These are phyloP conservation scores for Calophaca sinica DNA, from an alignment of 306 rosid genomes.

Conservation along the genomic window DNA sequence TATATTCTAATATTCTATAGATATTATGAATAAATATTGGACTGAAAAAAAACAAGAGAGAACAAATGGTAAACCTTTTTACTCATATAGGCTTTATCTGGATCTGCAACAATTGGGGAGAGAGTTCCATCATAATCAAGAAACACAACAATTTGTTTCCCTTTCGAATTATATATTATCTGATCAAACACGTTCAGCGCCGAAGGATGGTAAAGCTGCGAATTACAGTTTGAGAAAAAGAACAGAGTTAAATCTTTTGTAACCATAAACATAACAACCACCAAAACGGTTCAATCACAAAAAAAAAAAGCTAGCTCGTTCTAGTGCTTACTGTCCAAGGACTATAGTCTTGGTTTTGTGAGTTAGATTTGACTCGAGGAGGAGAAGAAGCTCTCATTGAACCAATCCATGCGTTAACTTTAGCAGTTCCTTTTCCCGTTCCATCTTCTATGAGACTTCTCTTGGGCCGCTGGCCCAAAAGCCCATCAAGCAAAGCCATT, in stretches of 20 bases:
- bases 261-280: too few relatives aligned
- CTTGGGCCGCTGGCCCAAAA: conserved; percentile 44
- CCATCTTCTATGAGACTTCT: conserved; percentile 58
- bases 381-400: conserved; percentile 96
- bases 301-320: too few relatives aligned
- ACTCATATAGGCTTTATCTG: conserved; percentile 87
- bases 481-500: conserved; percentile 51
- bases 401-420: conserved; percentile 71
- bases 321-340: conserved; percentile 69
- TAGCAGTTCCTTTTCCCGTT: conserved; percentile 45
- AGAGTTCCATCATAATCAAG: conserved; percentile 97
- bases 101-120: conserved; percentile 94
- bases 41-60: background rate
- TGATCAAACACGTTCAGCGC: conserved; percentile 73
- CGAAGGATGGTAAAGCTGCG: conserved; percentile 78
- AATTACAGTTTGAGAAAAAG: background rate
- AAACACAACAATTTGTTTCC: conserved; percentile 76
- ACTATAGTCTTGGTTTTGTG: conserved; percentile 47
- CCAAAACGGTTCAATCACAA: background rate
- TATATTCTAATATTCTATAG: background rate
- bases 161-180: conserved; percentile 62
- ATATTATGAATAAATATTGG: background rate
- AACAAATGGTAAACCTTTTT: conserved; percentile 59
- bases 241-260: too few relatives aligned
- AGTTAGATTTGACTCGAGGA: conserved; percentile 48